Base-by-base conservation (phyloP, 306 rosid genomes). In the Ziziphus jujuba region DNA sequence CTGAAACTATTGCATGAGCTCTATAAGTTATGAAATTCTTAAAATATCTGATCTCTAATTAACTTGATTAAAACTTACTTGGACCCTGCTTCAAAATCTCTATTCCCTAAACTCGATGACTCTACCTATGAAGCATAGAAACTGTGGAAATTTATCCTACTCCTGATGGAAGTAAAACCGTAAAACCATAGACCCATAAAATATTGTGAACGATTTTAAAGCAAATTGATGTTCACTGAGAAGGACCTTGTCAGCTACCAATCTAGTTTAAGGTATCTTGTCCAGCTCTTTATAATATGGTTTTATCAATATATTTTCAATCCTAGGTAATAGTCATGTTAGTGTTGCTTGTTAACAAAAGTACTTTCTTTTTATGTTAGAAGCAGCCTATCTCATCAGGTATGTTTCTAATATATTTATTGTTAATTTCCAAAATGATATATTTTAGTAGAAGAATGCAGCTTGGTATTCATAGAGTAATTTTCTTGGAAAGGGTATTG, bases 221-320 rank as follows among this genome's bases (percentile, higher is more conserved):
- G 11, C 17, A 21, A 16, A 36, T 12, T 5, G n/a, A n/a, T 38
- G 17, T n/a, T 6, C 28, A 34, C 7, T 16, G 33, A 16, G 9
- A 24, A 10, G 64, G 48, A 28, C 25, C 22, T 16, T 59, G 44
- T 31, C 10, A 5, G 12, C 22, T 40, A 12, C 65, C 65, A 38
- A 20, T 61, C 49, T 61, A 2, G 28, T 21, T 9, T 9, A 24
- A 7, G 52, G 20, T 7, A 61, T 40, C 33, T 4, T 20, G 40
- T 9, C 40, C 14, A 40, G 36, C 19, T 49, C 40, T 61, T 9
- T 21, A 23, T 20, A 21, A 20, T 21, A 11, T 7, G 36, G 11
- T 35, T 61, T 38, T 19, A 61, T 61, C 66, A 20, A 40, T 61
- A 43, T 61, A 50, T 3, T 38, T 28, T 61, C 12, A 40, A 21